Percentiles rank a stretch among this genome's conserved stretches.
Conservation (phyloP, 2,329 filamentous ascomycete species). For the Graphilbum fragrans region DNA sequence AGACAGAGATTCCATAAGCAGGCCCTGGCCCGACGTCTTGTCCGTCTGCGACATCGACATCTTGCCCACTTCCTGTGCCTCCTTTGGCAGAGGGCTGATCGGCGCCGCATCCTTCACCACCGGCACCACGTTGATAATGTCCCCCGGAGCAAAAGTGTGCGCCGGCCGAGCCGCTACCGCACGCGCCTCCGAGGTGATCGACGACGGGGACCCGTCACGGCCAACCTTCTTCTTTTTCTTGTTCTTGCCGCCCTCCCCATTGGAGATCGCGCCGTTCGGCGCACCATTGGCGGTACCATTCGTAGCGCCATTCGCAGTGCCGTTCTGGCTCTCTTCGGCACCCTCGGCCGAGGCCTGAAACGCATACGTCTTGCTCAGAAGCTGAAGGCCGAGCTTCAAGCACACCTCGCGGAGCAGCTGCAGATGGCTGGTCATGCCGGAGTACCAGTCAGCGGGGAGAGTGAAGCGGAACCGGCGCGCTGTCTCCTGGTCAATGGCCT, state of each 20-base stretch:
- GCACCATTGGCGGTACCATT: conserved; percentile 11
- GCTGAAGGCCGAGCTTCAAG: conserved; percentile 79
- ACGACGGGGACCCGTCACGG: conserved; percentile 39
- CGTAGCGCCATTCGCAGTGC: conserved; percentile 13
- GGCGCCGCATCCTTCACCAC: conserved; percentile 90
- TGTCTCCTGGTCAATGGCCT: conserved; percentile 61
- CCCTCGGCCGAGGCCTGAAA: conserved; percentile 39
- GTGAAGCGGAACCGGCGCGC: conserved; percentile 64
- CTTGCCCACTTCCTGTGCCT: conserved; percentile 87
- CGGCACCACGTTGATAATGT: conserved; percentile 87
- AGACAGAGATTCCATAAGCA: conserved; percentile 89
- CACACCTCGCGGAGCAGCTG: conserved; percentile 84
- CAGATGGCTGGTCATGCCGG: conserved; percentile 50
- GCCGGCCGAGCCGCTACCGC: conserved; percentile 28
- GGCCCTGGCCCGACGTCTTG: conserved; percentile 89
- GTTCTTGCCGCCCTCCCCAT: conserved; percentile 26
- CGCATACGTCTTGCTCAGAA: conserved; percentile 65
- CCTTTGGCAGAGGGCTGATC: conserved; percentile 81
- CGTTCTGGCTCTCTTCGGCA: conserved; percentile 1
- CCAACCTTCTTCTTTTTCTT: conserved; percentile 53
- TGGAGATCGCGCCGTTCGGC: conserved; percentile 17
- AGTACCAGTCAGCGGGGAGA: conserved; percentile 56
- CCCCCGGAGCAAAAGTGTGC: conserved; percentile 66
- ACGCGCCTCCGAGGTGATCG: conserved; percentile 20
- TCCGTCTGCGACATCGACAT: conserved; percentile 94